Evolutionary conservation across 2,329 filamentous ascomycete genomes (phyloP), one percentile per base, ranked within the genome.

Genomic region (Colletotrichum sp.): DNA sequence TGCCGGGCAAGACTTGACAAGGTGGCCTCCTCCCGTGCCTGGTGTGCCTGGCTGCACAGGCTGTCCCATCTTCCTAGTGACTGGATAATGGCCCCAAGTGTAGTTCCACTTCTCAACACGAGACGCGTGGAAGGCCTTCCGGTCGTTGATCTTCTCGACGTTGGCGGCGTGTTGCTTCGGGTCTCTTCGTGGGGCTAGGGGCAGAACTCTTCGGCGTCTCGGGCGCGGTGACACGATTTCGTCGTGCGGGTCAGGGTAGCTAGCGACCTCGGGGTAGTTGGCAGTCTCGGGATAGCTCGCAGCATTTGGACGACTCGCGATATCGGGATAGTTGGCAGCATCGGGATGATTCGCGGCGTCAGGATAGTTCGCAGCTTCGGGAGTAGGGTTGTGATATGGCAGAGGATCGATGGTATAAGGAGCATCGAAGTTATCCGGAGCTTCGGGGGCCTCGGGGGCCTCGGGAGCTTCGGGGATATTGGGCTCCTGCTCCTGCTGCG

Each of bases 61-160:
- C 4, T 66, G 15, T 2, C 36, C 63, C n/a, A 1, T 19, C 1
- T 11, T 0, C 39, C 63, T 52, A 0, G 25, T 32, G 0, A 66
- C 63, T 11, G 15, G 36, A 0, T 66, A 66, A 49, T 66, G 39
- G 6, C 63, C 63, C 39, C 36, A 66, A 13, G 63, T 52, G 4
- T 52, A 22, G 22, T 66, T 66, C n/a, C 22, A 66, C 63, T 52
- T 66, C 4, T 52, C 25, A 15, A 66, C 25, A 5, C 63, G 63
- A 66, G 36, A 49, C 1, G n/a, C 22, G 25, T 66, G 25, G 25
- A 66, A 66, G 9, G 34, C 63, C 6, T 66, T 25, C 5, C 25
- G 29, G 16, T 52, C 39, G 13, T 66, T 52, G 36, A 30, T 13
- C 0, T 16, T 15, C 27, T 66, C n/a, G 3, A 66, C 63, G 34